phyloP scores from a whole-genome alignment of 1,139 yeast genomes.

The Nadsonia starkeyi-henricii region DNA sequence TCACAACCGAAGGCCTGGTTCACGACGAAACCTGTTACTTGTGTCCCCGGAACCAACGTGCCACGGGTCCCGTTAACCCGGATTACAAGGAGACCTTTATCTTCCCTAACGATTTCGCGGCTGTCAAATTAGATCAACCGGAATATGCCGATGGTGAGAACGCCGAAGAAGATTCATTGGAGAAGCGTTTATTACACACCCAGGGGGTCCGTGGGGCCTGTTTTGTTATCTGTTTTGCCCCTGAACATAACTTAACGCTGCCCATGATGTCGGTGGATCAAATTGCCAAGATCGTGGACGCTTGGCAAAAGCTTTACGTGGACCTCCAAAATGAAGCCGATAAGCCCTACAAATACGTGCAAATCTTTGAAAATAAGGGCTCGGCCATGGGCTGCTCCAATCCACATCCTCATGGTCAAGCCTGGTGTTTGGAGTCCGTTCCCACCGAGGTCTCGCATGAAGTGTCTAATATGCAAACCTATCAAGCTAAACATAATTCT shows the following conservation, averaged over 20 bases:
- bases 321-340: slow-evolving; percentile 24
- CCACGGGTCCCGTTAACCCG: slow-evolving; percentile 40
- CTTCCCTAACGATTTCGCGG: slow-evolving; percentile 59
- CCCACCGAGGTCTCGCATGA: slow-evolving; percentile 62
- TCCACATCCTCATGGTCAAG: slow-evolving; percentile 69
- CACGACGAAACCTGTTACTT: slow-evolving; percentile 58
- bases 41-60: slow-evolving; percentile 61
- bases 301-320: slow-evolving; percentile 46
- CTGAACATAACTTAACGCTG: slow-evolving; percentile 54
- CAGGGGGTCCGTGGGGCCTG: slow-evolving; percentile 57
- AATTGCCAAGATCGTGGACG: slow-evolving; percentile 35
- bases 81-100: slow-evolving; percentile 43
- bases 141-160: slow-evolving; percentile 9
- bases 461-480: slow-evolving; percentile 36
- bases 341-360: slow-evolving; percentile 41
- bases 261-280: slow-evolving; percentile 43
- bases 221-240: slow-evolving; percentile 59
- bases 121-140: slow-evolving; percentile 32
- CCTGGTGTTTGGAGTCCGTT: slow-evolving; percentile 56
- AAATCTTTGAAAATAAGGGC: slow-evolving; percentile 69
- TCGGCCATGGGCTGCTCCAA: slow-evolving; percentile 74
- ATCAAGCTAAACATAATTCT: slow-evolving; percentile 29
- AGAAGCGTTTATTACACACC: slow-evolving; percentile 36
- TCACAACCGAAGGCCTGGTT: slow-evolving; percentile 32
- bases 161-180: slow-evolving; percentile 17